Evolutionary conservation across 2,329 filamentous ascomycete genomes (phyloP).

Genomic region (Septoria petroselini): DNA sequence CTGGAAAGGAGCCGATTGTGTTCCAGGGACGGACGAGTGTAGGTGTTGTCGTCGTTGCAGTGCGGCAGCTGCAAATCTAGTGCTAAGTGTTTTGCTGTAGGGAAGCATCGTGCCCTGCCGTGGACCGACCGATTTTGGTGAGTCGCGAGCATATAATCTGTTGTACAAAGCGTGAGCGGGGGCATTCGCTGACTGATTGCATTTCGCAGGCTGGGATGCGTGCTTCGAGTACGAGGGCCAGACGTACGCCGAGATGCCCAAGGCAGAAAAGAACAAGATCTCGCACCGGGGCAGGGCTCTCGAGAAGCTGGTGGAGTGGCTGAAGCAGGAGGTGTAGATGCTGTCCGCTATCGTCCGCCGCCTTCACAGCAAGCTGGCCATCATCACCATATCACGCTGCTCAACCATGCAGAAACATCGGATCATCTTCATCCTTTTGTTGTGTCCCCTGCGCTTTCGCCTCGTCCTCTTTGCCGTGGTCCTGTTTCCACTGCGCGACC

Average conservation of each 20-base stretch:
- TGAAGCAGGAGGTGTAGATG: slow-evolving; percentile 36
- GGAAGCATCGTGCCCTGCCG: slow-evolving; percentile 81
- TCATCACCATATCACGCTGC: not conserved
- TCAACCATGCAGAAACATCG: slow-evolving; percentile 39
- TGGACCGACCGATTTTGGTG: slow-evolving; percentile 79
- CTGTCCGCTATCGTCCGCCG: not conserved
- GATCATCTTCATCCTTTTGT: slow-evolving; percentile 37
- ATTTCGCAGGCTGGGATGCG: slow-evolving; percentile 80
- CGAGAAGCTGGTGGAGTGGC: slow-evolving; percentile 79
- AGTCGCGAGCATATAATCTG: slow-evolving; percentile 35
- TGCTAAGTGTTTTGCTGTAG: slow-evolving; percentile 37
- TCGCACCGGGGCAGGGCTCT: slow-evolving; percentile 89
- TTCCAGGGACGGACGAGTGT: slow-evolving; percentile 89
- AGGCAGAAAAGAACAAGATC: slow-evolving; percentile 80
- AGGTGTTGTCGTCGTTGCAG: slow-evolving; percentile 35
- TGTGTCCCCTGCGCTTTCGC: slow-evolving; percentile 28
- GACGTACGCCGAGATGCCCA: slow-evolving; percentile 96
- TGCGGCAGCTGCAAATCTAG: not conserved
- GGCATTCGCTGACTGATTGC: slow-evolving; percentile 3
- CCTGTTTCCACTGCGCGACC: slow-evolving; percentile 76
- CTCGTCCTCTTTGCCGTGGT: slow-evolving; percentile 49
- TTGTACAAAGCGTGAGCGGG: not conserved
- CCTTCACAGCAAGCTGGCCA: too few species aligned
- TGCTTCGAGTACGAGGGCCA: slow-evolving; percentile 91
- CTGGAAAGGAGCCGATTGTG: slow-evolving; percentile 75